These are phyloP conservation scores for Thalia dealbata DNA, from an alignment of 176 grass and related monocot species.

Conservation along the genomic window DNA sequence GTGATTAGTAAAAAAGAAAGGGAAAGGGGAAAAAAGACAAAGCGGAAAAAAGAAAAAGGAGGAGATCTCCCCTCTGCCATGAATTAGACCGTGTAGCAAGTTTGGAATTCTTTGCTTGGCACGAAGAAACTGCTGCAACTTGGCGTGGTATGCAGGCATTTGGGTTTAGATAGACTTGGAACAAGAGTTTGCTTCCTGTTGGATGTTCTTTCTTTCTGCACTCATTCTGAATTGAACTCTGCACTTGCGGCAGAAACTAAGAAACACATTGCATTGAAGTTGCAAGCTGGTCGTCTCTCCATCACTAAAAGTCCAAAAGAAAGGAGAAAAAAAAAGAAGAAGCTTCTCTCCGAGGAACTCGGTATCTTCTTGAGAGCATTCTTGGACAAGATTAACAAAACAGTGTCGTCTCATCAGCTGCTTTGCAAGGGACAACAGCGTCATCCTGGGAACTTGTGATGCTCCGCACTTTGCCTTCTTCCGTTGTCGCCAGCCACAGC, in stretches of 20 bases:
- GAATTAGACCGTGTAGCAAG: slow-evolving; percentile 3
- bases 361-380: background rate
- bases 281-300: background rate
- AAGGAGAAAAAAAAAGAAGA: background rate
- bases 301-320: background rate
- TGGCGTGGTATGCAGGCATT: background rate
- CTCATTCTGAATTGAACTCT: too few species aligned
- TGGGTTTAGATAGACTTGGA: background rate
- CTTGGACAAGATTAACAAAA: background rate
- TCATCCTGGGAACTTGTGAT: background rate
- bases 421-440: background rate
- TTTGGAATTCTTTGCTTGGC: slow-evolving; percentile 14
- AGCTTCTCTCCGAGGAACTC: too few species aligned
- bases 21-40: slow-evolving; percentile 80
- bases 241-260: too few species aligned
- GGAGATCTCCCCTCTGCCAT: background rate
- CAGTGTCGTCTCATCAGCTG: background rate
- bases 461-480: background rate
- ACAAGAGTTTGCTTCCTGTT: too few species aligned
- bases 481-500: too few species aligned
- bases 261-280: too few species aligned
- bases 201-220: too few species aligned
- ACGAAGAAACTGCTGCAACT: background rate
- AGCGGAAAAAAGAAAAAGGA: slow-evolving; percentile 35
- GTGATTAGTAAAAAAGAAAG: slow-evolving; percentile 21